Base-by-base conservation (phyloP, 2,329 filamentous ascomycete genomes). In the Diaporthe eres region DNA sequence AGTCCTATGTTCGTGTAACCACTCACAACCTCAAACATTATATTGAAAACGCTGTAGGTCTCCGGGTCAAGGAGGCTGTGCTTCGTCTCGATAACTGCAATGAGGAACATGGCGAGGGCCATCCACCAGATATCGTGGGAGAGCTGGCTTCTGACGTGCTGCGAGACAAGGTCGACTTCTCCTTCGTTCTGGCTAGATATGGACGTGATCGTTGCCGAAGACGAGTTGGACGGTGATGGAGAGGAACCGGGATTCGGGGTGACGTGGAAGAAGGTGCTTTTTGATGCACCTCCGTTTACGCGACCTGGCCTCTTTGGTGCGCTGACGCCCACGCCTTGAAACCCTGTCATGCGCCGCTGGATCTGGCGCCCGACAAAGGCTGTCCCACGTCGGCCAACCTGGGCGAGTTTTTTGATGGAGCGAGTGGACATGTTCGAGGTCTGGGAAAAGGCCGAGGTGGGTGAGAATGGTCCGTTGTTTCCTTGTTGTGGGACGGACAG, bases 71-170 rank as follows among this genome's bases (percentile, higher is more conserved):
- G 79, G 1, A 87, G 83, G 72, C 90, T 91, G 73, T 91, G 87
- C 7, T 84, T 82, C 4, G 88, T 89, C 81, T 94, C 92, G 61
- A 92, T 90, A 49, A 90, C 87, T 72, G 87, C 86, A 74, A 94
- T 91, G 47, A 91, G 81, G 68, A 93, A 85, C 13, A 92, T 87
- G 2, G 90, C 90, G 0, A 93, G 82, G 4, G 90, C 88, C 19
- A 94, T 89, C 85, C 88, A 91, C 92, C 92, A 93, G 13, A 94
- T 84, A 79, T 94, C 92, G 81, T 93, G 91, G 42, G 90, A 89
- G 2, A 94, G 86, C 81, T 94, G 92, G 10, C 88, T 88, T 31
- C 90, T 88, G 31, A 93, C 84, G 80, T 93, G 91, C 76, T 89
- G 86, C 53, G 71, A 76, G 25, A 77, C 75, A n/a, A 77, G 77